Base-by-base conservation (phyloP, 1,139 yeast species). In the Suhomyces wounanorum region DNA sequence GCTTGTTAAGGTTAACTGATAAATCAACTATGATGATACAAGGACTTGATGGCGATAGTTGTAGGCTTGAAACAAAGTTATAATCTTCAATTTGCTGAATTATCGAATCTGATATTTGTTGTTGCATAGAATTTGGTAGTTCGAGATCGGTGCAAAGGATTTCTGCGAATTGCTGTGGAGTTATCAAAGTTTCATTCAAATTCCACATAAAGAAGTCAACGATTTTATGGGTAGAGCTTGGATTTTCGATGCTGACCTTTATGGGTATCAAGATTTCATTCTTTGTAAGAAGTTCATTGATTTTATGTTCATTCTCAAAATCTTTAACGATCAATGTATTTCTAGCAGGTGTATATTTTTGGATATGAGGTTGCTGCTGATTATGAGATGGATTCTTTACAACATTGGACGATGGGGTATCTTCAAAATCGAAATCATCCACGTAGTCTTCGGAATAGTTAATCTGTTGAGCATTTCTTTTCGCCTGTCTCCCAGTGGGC, bases 191-290 rank as follows among this genome's bases (percentile, higher is more conserved):
- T 63, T 94, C 98, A 61, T 86, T 84, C 43, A 89, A 63, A 63
- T 94, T 91, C 99, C 99, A 94, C 80, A 92, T 79, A 61, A 95
- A 85, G 54, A 84, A 84, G 63, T 94, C 99, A 18, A 83, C 84
- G 26, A 92, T 77, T 52, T 88, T 82, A 38, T 74, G 71, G 14
- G 68, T 72, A 23, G 83, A 81, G 35, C 81, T 80, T 51, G 86
- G 85, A 55, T 84, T 82, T 55, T 90, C 97, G 37, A 92, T 67
- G 51, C 83, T 83, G 38, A 95, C 70, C 55, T 90, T 82, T 31
- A 94, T 85, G 1, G 99, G 99, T 23, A 94, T 83, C 45, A 91
- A 71, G 3, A 81, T 67, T 45, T 74, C 74, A 66, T 67, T 49
- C 59, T 68, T 55, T 49, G 63, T 54, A 55, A 65, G 56, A 55